Evolutionary conservation across 306 rosid genomes (phyloP).

Genomic region (Rubus parviflorus): DNA sequence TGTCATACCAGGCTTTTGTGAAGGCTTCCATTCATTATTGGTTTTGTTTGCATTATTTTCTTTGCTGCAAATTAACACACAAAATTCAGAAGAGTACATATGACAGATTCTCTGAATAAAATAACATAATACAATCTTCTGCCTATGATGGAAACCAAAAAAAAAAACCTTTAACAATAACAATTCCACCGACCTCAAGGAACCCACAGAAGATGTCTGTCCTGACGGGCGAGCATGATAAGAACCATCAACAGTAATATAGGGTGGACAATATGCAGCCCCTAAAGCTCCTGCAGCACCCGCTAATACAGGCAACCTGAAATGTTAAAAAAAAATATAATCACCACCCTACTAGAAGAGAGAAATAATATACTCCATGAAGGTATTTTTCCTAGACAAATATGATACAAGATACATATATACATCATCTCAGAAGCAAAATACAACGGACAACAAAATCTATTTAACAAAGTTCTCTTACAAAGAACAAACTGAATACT

Average conservation of each 20-base stretch:
- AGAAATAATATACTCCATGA: background rate
- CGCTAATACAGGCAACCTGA: slow-evolving; percentile 92
- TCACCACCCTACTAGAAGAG: background rate
- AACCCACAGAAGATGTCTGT: slow-evolving; percentile 58
- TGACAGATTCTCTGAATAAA: background rate
- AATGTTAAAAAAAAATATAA: slow-evolving; percentile 2
- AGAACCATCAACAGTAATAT: slow-evolving; percentile 78
- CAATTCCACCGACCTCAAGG: slow-evolving; percentile 50
- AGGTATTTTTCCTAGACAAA: background rate
- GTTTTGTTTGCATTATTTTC: slow-evolving; percentile 54
- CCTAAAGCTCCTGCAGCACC: slow-evolving; percentile 96
- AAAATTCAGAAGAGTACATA: background rate
- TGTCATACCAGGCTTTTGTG: slow-evolving; percentile 67
- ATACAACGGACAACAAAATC: background rate
- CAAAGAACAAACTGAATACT: background rate
- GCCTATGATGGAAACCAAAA: background rate
- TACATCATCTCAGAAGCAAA: background rate
- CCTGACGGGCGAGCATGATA: slow-evolving; percentile 75
- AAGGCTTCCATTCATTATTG: slow-evolving; percentile 65
- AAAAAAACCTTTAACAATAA: background rate
- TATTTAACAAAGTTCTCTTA: background rate
- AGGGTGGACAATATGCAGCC: slow-evolving; percentile 77
- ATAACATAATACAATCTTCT: background rate
- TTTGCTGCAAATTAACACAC: slow-evolving; percentile 55
- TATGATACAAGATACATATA: background rate